Evolutionary conservation across 345 rosid genomes (phyloP), one percentile per base, ranked within the genome.

Genomic region (Linum lewisii): DNA sequence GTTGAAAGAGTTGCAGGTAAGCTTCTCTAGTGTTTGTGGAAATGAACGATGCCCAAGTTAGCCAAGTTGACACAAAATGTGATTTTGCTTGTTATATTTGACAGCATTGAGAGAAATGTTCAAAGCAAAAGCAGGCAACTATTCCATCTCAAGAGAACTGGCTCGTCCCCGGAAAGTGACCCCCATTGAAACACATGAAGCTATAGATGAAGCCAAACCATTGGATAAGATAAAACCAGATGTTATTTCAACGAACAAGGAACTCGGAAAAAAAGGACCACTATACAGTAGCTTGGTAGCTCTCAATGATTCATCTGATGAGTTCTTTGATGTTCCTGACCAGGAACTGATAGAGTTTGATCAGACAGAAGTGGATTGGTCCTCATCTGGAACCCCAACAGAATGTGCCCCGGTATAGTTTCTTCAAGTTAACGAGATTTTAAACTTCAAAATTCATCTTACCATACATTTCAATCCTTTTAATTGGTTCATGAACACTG

Each of bases 261-360:
- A 85, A 44, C 25, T 66, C 29, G 87, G 77, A 52, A 83, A 73
- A 74, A 72, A 64, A 24, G 45, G 66, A 66, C 69, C 82, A 6
- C 74, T 63, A 19, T 69, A 70, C 21, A 13, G 70, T 44, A 81
- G 83, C 75, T 75, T 87, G 59, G 77, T 78, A 68, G 81, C 75
- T 59, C 63, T 87, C 45, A 78, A 79, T 15, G 88, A 81, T 78
- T 69, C 71, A 51, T 68, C 91, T 38, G 99, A 89, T 67, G 99
- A 87, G 66, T 93, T 89, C 81, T 87, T 93, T 65, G 99, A 93
- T 66, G 96, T 87, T 62, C 95, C 89, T 21, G 95, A 79, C 79
- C 49, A 22, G 19, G 84, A 86, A 57, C 57, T 63, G 10, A 37
- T 65, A 10, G 88, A 82, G 64, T 68, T 65, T 66, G 88, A 84